Conservation (phyloP, 2,329 filamentous ascomycete species). For the Cytospora mali region DNA sequence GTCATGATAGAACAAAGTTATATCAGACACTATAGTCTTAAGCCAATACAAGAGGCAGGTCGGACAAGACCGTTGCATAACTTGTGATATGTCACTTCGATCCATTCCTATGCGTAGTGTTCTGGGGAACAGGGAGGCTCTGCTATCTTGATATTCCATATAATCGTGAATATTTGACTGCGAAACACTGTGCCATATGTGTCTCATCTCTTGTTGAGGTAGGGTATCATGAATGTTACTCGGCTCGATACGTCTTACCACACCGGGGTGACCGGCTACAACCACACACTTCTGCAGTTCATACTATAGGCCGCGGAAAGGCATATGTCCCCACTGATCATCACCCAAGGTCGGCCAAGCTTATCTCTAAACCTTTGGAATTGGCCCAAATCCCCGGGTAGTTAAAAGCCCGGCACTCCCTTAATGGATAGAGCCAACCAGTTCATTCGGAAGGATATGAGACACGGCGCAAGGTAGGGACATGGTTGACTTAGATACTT, state of each 20-base stretch:
- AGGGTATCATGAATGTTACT: background rate
- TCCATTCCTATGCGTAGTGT: background rate
- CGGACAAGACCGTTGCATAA: background rate
- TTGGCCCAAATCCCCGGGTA: background rate
- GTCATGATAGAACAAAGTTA: background rate
- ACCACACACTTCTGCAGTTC: background rate
- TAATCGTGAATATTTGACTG: no score
- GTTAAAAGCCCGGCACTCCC: background rate
- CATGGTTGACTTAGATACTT: background rate
- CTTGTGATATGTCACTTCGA: background rate
- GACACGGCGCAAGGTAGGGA: background rate
- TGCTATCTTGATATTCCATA: no score
- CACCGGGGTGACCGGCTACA: constrained; percentile 1
- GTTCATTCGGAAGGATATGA: background rate
- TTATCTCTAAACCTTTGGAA: background rate
- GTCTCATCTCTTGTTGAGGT: background rate
- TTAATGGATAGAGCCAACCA: background rate
- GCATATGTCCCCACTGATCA: background rate
- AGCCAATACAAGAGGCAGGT: background rate
- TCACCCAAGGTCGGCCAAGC: background rate
- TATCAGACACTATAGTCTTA: background rate
- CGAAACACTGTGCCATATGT: background rate
- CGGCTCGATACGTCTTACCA: background rate
- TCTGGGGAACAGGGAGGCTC: background rate
- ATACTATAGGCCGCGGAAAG: background rate